phyloP scores from a whole-genome alignment of 208 protist genomes.

The Acanthamoeba lenticulata region DNA sequence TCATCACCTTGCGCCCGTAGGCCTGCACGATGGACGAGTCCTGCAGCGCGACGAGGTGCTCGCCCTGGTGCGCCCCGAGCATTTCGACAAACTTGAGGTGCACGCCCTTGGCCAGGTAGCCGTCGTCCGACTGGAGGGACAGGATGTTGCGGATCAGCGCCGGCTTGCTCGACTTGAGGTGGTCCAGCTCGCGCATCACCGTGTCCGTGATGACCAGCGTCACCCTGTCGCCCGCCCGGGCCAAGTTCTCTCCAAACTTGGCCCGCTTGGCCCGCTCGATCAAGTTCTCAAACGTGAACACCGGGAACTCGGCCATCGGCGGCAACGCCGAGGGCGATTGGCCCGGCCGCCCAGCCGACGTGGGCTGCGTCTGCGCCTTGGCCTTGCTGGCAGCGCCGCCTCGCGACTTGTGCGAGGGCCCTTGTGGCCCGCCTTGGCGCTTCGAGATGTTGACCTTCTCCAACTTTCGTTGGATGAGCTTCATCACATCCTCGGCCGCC shows the following conservation, averaged over 20 bases:
- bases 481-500: not conserved
- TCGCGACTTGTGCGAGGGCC: not conserved
- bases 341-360: too few species aligned
- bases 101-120: constrained; percentile 10
- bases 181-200: constrained; percentile 52
- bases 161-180: constrained; percentile 32
- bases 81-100: constrained; percentile 39
- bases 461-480: not conserved
- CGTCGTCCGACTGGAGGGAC: constrained; percentile 9
- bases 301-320: not conserved
- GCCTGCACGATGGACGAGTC: not conserved
- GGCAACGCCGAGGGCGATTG: too few species aligned
- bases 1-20: not conserved
- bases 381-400: not conserved
- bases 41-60: not conserved
- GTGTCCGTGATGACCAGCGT: constrained; percentile 33
- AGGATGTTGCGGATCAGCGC: not conserved
- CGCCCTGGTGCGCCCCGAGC: constrained; percentile 28
- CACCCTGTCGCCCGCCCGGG: not conserved
- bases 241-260: constrained; percentile 35
- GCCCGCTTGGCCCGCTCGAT: not conserved
- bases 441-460: not conserved
- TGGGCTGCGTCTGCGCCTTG: too few species aligned
- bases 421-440: not conserved
- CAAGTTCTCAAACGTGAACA: constrained; percentile 18